Percentiles rank a stretch among this genome's conserved stretches.
Evolutionary conservation across 768 basidiomycete species (phyloP).

Genomic region (Tylopilus felleus): DNA sequence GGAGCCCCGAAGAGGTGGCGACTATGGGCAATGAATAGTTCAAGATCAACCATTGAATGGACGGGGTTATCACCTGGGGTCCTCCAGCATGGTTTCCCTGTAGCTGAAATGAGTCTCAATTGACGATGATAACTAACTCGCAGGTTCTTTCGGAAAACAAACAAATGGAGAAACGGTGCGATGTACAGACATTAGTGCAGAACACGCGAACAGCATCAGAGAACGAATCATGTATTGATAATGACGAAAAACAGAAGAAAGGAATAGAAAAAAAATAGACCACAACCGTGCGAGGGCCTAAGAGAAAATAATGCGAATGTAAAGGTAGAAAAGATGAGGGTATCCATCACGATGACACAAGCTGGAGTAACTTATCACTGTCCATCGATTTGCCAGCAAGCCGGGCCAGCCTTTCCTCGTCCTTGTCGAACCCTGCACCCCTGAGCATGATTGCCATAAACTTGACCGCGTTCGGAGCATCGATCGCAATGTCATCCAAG

Average conservation of each 20-base stretch:
- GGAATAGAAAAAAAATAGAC: not conserved
- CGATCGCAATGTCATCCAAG: constrained; percentile 86
- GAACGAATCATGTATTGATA: constrained; percentile 15
- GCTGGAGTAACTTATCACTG: constrained; percentile 54
- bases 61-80: too few relatives aligned
- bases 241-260: not conserved
- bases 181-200: constrained; percentile 30
- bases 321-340: constrained; percentile 12
- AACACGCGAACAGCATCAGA: constrained; percentile 27
- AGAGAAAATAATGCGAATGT: constrained; percentile 13
- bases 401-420: constrained; percentile 53
- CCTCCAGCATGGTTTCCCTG: too few relatives aligned
- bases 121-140: too few relatives aligned
- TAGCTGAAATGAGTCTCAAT: too few relatives aligned
- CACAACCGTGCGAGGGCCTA: constrained; percentile 14
- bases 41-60: too few relatives aligned
- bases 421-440: constrained; percentile 55
- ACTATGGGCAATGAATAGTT: too few relatives aligned
- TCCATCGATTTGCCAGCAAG: constrained; percentile 62
- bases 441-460: constrained; percentile 74
- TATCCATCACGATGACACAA: constrained; percentile 43
- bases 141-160: too few relatives aligned
- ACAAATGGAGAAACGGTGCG: constrained; percentile 19
- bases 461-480: constrained; percentile 82
- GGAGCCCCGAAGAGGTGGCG: too few relatives aligned